Percentiles rank a stretch among this genome's conserved stretches.
Conservation (phyloP, 805 yeast species). For the Lipomyces yamadae region DNA sequence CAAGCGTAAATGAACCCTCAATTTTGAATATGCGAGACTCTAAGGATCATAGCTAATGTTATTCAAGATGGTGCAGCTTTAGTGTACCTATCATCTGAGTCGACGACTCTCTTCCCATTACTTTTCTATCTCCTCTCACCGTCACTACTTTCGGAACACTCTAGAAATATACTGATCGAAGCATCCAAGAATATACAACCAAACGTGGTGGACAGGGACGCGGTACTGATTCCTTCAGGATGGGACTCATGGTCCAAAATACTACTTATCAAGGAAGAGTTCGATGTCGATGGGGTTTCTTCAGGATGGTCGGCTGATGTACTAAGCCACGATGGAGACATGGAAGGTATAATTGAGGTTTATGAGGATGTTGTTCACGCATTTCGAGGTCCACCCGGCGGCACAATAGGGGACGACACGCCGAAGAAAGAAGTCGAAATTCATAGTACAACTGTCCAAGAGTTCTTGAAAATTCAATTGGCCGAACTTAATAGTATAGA, state of each 20-base stretch:
- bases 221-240: slow-evolving; percentile 44
- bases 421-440: slow-evolving; percentile 16
- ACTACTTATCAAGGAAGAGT: slow-evolving; percentile 38
- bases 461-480: slow-evolving; percentile 27
- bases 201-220: slow-evolving; percentile 39
- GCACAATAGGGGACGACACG: neutral
- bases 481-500: slow-evolving; percentile 29
- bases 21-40: neutral
- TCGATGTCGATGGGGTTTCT: slow-evolving; percentile 36
- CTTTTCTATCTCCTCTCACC: slow-evolving; percentile 29
- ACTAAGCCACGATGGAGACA: slow-evolving; percentile 17
- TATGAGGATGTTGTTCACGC: slow-evolving; percentile 37
- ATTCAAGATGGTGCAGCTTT: slow-evolving; percentile 27
- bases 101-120: slow-evolving; percentile 26
- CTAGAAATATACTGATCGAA: slow-evolving; percentile 9
- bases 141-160: slow-evolving; percentile 2
- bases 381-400: slow-evolving; percentile 22
- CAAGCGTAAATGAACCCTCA: slow-evolving; percentile 25
- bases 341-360: slow-evolving; percentile 30
- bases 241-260: slow-evolving; percentile 47
- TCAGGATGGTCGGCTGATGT: slow-evolving; percentile 39
- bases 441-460: slow-evolving; percentile 18
- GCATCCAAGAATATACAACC: slow-evolving; percentile 30
- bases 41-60: neutral
- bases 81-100: slow-evolving; percentile 27